Conservation (phyloP, 73 alveolate genomes). For the Urostyla sp. region DNA sequence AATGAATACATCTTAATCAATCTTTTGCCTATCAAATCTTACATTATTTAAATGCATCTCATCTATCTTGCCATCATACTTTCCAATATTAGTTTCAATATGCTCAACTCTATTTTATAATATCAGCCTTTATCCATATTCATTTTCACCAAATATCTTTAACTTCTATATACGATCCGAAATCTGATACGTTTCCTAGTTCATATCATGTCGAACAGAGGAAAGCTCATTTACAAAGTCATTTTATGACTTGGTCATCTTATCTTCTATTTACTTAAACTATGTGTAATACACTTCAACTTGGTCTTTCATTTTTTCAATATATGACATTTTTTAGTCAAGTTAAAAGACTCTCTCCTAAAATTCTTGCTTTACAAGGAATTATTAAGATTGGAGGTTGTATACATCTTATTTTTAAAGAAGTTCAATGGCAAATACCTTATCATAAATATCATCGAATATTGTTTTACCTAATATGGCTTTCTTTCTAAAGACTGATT, state of each 20-base stretch:
- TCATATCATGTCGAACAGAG: not conserved
- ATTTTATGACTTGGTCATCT: constrained; percentile 1
- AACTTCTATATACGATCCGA: too few relatives aligned
- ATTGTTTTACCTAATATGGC: constrained; percentile 1
- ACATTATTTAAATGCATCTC: not conserved
- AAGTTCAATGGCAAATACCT: constrained; percentile 16
- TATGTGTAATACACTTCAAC: constrained; percentile 16
- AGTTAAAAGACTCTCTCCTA: constrained; percentile 11
- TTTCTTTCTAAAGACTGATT: constrained; percentile 6
- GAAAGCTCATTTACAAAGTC: constrained; percentile 1
- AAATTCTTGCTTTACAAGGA: not conserved
- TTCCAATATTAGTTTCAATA: not conserved
- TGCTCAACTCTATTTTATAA: not conserved
- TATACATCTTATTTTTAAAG: not conserved
- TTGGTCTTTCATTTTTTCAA: constrained; percentile 2
- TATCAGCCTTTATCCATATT: not conserved
- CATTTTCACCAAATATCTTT: too few relatives aligned
- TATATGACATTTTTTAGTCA: not conserved
- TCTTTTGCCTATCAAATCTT: not conserved
- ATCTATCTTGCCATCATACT: not conserved
- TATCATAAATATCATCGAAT: constrained; percentile 39
- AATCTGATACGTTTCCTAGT: too few relatives aligned
- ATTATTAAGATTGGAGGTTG: not conserved
- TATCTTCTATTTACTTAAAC: not conserved
- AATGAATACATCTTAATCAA: not conserved